phyloP scores from a whole-genome alignment of 805 yeast genomes.

The Spencermartinsiella europaea region DNA sequence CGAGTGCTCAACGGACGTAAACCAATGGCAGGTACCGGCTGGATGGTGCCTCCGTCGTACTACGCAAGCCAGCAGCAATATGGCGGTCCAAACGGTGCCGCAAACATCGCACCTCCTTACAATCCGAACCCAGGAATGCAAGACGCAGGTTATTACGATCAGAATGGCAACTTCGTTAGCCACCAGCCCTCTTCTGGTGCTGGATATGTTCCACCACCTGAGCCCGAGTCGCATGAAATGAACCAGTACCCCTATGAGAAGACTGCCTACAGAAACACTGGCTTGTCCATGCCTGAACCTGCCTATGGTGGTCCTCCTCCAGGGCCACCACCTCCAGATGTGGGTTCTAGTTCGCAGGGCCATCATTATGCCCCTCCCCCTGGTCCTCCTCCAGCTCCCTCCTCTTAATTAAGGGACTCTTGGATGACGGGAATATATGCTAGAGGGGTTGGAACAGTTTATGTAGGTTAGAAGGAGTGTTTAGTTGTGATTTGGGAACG shows the following conservation, averaged over 20 bases:
- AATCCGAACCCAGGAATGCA: conserved; percentile 26
- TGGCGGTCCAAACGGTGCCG: conserved; percentile 23
- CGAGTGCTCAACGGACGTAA: conserved; percentile 36
- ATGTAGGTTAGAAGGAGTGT: too few species aligned
- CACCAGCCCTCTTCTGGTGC: conserved; percentile 3
- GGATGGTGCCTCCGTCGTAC: conserved; percentile 86
- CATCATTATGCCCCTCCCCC: conserved; percentile 2
- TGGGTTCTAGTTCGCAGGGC: background rate
- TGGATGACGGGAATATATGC: too few species aligned
- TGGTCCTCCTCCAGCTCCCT: conserved; percentile 2
- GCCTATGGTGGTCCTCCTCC: conserved; percentile 13
- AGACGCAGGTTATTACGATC: conserved; percentile 77
- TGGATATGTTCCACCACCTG: conserved; percentile 10
- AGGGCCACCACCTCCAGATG: conserved; percentile 11
- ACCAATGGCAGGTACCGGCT: conserved; percentile 71
- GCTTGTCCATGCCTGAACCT: background rate
- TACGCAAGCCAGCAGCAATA: conserved; percentile 50
- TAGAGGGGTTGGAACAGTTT: too few species aligned
- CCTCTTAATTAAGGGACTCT: background rate
- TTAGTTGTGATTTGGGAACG: too few species aligned
- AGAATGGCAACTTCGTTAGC: conserved; percentile 41
- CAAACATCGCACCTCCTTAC: conserved; percentile 23
- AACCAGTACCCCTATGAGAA: conserved; percentile 4
- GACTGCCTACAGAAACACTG: background rate
- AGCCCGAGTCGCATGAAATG: conserved; percentile 9